Evolutionary conservation across 768 basidiomycete genomes (phyloP).

Genomic region (Pisolithus albus): DNA sequence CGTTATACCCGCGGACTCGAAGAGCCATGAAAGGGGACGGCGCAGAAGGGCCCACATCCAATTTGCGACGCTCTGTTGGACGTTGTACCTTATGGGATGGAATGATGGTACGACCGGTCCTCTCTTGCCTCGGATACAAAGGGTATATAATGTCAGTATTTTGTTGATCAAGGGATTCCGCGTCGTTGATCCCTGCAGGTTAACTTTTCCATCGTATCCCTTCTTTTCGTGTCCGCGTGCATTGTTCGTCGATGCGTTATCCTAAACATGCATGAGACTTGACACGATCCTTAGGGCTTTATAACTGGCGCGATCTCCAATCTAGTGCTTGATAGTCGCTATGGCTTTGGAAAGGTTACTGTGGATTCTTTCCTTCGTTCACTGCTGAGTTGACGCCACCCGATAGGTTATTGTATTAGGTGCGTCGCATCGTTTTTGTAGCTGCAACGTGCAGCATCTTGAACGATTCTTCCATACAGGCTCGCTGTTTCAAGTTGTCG

Average conservation of each 20-base stretch:
- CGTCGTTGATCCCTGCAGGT: conserved; percentile 20
- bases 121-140: conserved; percentile 32
- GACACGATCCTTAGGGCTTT: conserved; percentile 22
- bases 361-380: not conserved
- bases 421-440: conserved; percentile 3
- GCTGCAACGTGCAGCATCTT: too few species aligned
- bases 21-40: conserved; percentile 9
- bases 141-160: conserved; percentile 28
- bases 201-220: conserved; percentile 33
- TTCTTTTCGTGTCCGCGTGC: conserved; percentile 39
- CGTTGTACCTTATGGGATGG: conserved; percentile 32
- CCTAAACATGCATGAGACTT: not conserved
- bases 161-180: too few species aligned
- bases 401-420: conserved; percentile 23
- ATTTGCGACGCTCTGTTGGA: conserved; percentile 29
- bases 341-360: conserved; percentile 30
- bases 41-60: conserved; percentile 22
- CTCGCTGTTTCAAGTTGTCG: conserved; percentile 24
- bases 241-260: conserved; percentile 19
- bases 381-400: not conserved
- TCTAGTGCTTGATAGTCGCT: conserved; percentile 20
- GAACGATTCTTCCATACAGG: conserved; percentile 9
- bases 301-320: conserved; percentile 28
- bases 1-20: too few species aligned
- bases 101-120: conserved; percentile 36